Conservation (phyloP, 1,284 basidiomycete species). For the Irpex rosettiformis region DNA sequence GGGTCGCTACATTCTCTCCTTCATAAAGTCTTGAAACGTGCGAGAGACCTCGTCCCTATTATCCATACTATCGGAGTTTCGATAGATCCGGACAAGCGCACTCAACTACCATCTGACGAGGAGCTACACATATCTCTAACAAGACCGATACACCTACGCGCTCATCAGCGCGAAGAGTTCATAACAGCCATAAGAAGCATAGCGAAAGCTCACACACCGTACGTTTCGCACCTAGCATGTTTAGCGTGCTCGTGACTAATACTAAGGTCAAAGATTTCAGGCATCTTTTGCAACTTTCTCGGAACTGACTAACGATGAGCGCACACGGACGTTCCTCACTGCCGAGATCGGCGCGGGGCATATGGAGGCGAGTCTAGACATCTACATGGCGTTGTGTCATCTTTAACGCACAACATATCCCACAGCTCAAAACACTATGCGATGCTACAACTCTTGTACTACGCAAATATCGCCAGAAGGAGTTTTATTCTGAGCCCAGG, state of each 20-base stretch:
- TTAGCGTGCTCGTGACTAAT: not conserved
- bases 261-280: conserved; percentile 48
- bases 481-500: conserved; percentile 68
- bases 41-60: conserved; percentile 40
- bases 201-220: conserved; percentile 47
- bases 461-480: conserved; percentile 57
- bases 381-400: conserved; percentile 5
- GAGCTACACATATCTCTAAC: conserved; percentile 75
- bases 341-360: conserved; percentile 78
- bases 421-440: conserved; percentile 52
- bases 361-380: conserved; percentile 45
- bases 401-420: not conserved
- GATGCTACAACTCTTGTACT: conserved; percentile 52
- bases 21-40: conserved; percentile 40
- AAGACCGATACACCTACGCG: conserved; percentile 70
- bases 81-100: conserved; percentile 8
- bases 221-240: conserved; percentile 24
- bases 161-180: conserved; percentile 70
- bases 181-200: conserved; percentile 51
- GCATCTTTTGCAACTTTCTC: conserved; percentile 70
- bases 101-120: conserved; percentile 13
- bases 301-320: conserved; percentile 74
- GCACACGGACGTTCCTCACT: conserved; percentile 69
- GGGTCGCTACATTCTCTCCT: conserved; percentile 47
- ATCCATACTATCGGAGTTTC: conserved; percentile 41